Evolutionary conservation across 352 stramenopile species (phyloP).

Genomic region (Pythium grandisporangium): DNA sequence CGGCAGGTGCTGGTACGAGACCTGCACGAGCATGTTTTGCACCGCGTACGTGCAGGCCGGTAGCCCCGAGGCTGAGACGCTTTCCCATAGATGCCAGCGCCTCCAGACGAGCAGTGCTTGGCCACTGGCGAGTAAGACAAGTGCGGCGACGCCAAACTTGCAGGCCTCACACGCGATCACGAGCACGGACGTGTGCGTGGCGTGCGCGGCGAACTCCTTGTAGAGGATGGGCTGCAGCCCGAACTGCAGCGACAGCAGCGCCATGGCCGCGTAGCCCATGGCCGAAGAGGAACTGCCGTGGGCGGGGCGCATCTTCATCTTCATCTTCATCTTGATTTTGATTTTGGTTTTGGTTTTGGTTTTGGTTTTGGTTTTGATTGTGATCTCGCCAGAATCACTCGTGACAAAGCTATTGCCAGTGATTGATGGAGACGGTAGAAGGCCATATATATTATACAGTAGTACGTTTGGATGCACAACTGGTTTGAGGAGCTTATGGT

Average conservation of each 20-base stretch:
- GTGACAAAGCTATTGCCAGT: no score
- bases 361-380: no score
- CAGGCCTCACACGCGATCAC: constrained; percentile 68
- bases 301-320: no score
- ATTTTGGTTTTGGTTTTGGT: no score
- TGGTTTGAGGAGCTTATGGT: no score
- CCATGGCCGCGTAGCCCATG: constrained; percentile 26
- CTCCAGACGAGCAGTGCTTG: constrained; percentile 23
- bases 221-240: constrained; percentile 77
- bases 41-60: constrained; percentile 80
- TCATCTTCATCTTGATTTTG: no score
- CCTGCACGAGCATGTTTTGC: constrained; percentile 82
- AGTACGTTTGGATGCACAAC: no score
- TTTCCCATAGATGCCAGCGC: constrained; percentile 49
- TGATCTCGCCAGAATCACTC: no score
- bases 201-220: constrained; percentile 57
- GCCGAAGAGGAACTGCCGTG: background rate
- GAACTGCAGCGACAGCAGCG: constrained; percentile 71
- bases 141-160: constrained; percentile 54
- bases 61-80: constrained; percentile 52
- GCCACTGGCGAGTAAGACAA: constrained; percentile 32
- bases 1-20: constrained; percentile 72
- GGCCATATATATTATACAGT: no score
- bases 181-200: constrained; percentile 46
- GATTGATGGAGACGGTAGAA: no score